A percentile compares a stretch with the other conserved stretches of the same genome.
Evolutionary conservation across 2,329 filamentous ascomycete species (phyloP).

Genomic region (Leptographium radiaticola): DNA sequence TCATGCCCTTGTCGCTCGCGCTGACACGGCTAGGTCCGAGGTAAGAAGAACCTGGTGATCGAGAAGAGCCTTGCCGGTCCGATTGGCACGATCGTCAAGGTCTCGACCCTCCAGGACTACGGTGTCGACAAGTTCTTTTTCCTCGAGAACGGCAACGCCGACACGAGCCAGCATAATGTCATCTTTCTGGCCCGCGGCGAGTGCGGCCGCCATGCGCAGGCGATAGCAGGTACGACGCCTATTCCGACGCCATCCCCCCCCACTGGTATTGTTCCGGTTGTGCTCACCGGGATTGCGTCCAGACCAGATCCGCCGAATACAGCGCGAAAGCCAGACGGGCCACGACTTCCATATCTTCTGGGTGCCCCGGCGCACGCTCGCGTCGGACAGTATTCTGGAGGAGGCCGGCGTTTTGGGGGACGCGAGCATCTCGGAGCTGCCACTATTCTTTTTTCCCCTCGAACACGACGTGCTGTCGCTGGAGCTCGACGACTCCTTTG

Average conservation of each 20-base stretch:
- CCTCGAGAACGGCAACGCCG: constrained; percentile 88
- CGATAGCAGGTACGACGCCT: constrained; percentile 64
- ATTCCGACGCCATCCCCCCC: background rate
- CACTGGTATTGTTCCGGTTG: constrained; percentile 1
- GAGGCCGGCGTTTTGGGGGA: constrained; percentile 89
- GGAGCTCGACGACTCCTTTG: constrained; percentile 77
- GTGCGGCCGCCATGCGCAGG: constrained; percentile 68
- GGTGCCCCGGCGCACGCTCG: constrained; percentile 81
- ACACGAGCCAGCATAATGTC: constrained; percentile 88
- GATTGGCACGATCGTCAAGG: constrained; percentile 84
- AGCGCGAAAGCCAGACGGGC: constrained; percentile 73
- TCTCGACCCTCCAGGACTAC: constrained; percentile 90
- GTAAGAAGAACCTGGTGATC: constrained; percentile 96
- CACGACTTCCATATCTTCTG: constrained; percentile 97
- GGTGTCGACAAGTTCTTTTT: constrained; percentile 97
- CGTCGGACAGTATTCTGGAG: constrained; percentile 84
- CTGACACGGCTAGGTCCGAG: constrained; percentile 56
- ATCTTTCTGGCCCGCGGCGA: constrained; percentile 89
- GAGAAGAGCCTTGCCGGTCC: constrained; percentile 83
- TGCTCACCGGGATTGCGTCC: constrained; percentile 18
- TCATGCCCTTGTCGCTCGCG: background rate
- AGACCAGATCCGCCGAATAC: constrained; percentile 87
- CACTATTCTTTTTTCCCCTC: constrained; percentile 79
- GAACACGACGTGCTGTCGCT: constrained; percentile 86
- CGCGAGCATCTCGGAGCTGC: constrained; percentile 75